Evolutionary conservation across 1,139 yeast genomes (phyloP), one percentile per base, ranked within the genome.

Genomic region (Taphrina deformans): DNA sequence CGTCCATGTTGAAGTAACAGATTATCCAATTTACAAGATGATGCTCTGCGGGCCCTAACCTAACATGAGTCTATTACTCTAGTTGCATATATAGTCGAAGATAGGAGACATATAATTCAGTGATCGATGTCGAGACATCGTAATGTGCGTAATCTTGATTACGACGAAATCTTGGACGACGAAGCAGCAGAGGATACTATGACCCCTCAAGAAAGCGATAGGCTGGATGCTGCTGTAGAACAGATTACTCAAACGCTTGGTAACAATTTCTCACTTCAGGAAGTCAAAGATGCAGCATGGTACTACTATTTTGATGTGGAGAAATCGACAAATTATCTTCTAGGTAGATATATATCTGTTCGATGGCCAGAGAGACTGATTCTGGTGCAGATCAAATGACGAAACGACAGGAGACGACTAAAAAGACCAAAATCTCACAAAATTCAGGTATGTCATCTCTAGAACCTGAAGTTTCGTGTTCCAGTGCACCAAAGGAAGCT

Each of bases 221-320:
- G 24, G 35, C 45, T 56, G 45, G 64, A 64, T 9, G 40, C 27
- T 7, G 66, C 66, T 23, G 61, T 65, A 14, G 60, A 50, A 16
- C 44, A 46, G n/a, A 50, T 64, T 45, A 35, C 62, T 9, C 33
- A 66, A 44, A 35, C 31, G 24, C n/a, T 68, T 10, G 55, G 55
- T 16, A 35, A 38, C 10, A 52, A 51, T 26, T 48, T 66, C 26
- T n/a, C 66, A 4, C 16, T 51, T 16, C 41, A 60, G 40, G 69
- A 81, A 55, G 75, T 88, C 67, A 83, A 85, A 70, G 88, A 85
- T 69, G 78, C 85, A 0, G 77, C 88, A 14, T 86, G 85, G 79
- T 79, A 78, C 70, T 83, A 84, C 71, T 85, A 85, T 73, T 83
- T 83, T 72, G 85, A 84, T 59, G 71, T 85, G 6, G 83, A 80